These are phyloP conservation scores for Persicaria tinctoria DNA, from an alignment of 148 eudicot genomes.

Conservation along the genomic window DNA sequence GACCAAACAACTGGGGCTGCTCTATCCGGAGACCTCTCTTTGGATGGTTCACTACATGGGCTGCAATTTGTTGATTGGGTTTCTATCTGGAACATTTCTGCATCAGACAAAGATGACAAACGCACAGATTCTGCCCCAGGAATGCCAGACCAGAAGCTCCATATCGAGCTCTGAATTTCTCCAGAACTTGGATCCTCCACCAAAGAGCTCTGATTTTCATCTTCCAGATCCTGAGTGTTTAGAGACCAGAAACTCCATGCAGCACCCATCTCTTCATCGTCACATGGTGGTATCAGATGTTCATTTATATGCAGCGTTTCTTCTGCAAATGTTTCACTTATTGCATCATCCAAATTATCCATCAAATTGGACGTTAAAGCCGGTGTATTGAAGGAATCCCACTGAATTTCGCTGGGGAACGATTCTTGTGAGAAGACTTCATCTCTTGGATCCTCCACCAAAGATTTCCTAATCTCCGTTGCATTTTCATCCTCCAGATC, in stretches of 20 bases:
- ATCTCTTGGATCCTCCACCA: not conserved
- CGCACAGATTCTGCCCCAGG: constrained; percentile 28
- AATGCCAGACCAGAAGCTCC: constrained; percentile 33
- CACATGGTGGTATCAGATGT: constrained; percentile 14
- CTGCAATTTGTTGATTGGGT: constrained; percentile 6
- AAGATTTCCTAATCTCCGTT: not conserved
- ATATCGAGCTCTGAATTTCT: constrained; percentile 13
- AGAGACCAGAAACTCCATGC: constrained; percentile 32
- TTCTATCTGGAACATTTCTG: constrained; percentile 17
- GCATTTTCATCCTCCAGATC: not conserved
- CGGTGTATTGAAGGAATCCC: not conserved
- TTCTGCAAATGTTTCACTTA: not conserved
- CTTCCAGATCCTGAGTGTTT: constrained; percentile 12
- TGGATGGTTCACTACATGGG: constrained; percentile 6
- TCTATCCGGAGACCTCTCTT: constrained; percentile 14
- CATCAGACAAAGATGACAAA: constrained; percentile 25
- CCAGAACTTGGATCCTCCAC: constrained; percentile 11
- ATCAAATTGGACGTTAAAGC: not conserved
- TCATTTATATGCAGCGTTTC: constrained; percentile 9
- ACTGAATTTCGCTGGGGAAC: not conserved
- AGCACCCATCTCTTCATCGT: constrained; percentile 13
- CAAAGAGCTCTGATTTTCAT: not conserved
- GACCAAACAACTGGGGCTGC: constrained; percentile 39
- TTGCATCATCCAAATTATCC: not conserved
- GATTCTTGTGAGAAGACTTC: not conserved